Percentiles rank a stretch among this genome's conserved stretches.
Evolutionary conservation across 495 filamentous ascomycete genomes (phyloP).

Genomic region (Extremus antarcticus): DNA sequence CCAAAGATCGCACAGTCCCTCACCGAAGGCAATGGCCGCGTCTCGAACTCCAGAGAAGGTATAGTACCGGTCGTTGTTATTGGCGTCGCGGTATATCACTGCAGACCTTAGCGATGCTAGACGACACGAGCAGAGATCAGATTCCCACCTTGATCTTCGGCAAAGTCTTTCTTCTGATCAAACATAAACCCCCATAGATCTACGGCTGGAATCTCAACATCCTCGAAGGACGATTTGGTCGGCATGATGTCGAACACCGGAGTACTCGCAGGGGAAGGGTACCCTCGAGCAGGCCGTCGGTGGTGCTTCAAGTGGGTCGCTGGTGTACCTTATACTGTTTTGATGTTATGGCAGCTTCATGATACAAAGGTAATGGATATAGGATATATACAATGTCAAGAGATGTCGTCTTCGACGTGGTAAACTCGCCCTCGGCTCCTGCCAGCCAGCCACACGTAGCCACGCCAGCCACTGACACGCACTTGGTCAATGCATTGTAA

Average conservation of each 20-base stretch:
- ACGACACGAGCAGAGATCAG: neutral
- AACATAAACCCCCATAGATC: constrained; percentile 74
- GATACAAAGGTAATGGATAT: no score
- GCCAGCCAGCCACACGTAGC: no score
- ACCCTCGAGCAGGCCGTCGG: neutral
- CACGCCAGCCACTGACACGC: no score
- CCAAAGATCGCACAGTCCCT: constrained; percentile 59
- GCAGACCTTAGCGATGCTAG: neutral
- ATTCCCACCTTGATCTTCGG: constrained; percentile 51
- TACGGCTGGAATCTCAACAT: constrained; percentile 47
- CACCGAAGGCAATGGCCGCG: constrained; percentile 63
- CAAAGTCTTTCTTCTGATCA: constrained; percentile 54
- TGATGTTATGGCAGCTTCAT: no score
- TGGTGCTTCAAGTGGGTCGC: neutral
- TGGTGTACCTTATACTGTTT: neutral
- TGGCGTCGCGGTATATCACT: constrained; percentile 73
- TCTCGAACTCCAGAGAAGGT: constrained; percentile 56
- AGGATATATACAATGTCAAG: no score
- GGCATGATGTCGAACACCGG: constrained; percentile 37
- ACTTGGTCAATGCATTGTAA: no score
- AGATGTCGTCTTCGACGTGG: no score
- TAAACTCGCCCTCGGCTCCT: no score
- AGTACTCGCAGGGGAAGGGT: neutral
- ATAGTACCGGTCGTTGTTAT: constrained; percentile 48
- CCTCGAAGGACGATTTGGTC: constrained; percentile 42